Conservation (phyloP, 495 filamentous ascomycete genomes). For the Talaromyces adpressus region DNA sequence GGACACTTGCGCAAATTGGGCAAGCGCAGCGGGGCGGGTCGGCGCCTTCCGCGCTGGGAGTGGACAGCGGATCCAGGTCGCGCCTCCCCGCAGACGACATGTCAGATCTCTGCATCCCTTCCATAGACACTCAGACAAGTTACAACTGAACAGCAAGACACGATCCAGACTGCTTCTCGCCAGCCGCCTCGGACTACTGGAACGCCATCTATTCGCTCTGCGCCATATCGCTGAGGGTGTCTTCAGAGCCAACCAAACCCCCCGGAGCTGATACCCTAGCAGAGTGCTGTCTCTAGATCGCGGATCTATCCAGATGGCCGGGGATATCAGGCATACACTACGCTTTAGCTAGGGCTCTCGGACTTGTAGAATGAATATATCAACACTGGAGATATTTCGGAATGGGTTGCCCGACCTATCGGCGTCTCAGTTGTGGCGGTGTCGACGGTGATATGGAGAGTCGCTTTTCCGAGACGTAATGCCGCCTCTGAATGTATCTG, state of each 20-base stretch:
- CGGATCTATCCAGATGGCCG: background rate
- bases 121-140: background rate
- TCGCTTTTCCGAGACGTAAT: background rate
- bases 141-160: background rate
- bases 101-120: constrained; percentile 1
- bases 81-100: background rate
- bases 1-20: background rate
- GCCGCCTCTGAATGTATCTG: background rate
- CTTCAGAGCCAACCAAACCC: background rate
- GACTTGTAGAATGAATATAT: background rate
- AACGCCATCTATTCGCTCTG: background rate
- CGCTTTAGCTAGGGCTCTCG: background rate
- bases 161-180: background rate
- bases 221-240: background rate
- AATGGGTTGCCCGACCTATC: background rate
- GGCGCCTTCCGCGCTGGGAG: background rate
- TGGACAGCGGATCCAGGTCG: background rate
- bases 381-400: background rate
- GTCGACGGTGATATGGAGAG: background rate
- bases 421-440: background rate
- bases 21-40: background rate
- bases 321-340: background rate
- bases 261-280: background rate
- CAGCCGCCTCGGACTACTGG: background rate
- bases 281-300: background rate